These are phyloP conservation scores for Endoconidiophora laricicola DNA, from an alignment of 2,329 filamentous ascomycete species.

Conservation along the genomic window DNA sequence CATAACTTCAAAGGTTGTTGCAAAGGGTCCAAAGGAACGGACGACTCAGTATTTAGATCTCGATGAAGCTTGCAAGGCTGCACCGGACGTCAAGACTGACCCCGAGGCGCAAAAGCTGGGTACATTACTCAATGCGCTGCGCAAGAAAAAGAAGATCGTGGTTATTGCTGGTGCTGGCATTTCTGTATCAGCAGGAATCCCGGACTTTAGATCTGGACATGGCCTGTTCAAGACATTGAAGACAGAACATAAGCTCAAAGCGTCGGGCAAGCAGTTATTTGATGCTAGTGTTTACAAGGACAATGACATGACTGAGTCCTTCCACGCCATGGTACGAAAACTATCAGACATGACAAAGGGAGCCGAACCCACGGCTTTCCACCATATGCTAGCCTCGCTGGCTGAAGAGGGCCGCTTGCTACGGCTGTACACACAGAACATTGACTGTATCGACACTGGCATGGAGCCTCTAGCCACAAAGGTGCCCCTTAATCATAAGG, in stretches of 20 bases:
- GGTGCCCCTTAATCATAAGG: conserved; percentile 66
- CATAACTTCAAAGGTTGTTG: background rate
- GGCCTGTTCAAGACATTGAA: conserved; percentile 78
- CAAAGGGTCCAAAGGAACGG: conserved; percentile 34
- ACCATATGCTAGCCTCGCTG: conserved; percentile 81
- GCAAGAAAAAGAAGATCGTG: conserved; percentile 89
- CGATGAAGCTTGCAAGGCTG: conserved; percentile 19
- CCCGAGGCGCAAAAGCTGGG: conserved; percentile 43
- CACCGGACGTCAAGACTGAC: conserved; percentile 24
- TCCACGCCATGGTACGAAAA: conserved; percentile 90
- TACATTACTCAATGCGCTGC: conserved; percentile 55
- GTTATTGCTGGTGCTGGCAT: conserved; percentile 94
- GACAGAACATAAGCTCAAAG: conserved; percentile 74
- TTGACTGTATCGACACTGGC: conserved; percentile 82
- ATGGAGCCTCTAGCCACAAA: conserved; percentile 64
- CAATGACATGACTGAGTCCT: conserved; percentile 71
- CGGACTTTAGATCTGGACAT: conserved; percentile 84
- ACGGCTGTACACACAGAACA: conserved; percentile 90
- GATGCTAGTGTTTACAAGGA: conserved; percentile 96
- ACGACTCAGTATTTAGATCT: conserved; percentile 74
- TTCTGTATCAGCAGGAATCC: conserved; percentile 89
- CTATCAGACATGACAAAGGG: conserved; percentile 62
- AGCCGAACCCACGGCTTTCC: conserved; percentile 73
- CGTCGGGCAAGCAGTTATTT: conserved; percentile 84
- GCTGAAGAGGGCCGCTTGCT: conserved; percentile 74